These are phyloP conservation scores for Hymenochaete sp. DNA, from an alignment of 1,284 basidiomycete species.

Conservation along the genomic window DNA sequence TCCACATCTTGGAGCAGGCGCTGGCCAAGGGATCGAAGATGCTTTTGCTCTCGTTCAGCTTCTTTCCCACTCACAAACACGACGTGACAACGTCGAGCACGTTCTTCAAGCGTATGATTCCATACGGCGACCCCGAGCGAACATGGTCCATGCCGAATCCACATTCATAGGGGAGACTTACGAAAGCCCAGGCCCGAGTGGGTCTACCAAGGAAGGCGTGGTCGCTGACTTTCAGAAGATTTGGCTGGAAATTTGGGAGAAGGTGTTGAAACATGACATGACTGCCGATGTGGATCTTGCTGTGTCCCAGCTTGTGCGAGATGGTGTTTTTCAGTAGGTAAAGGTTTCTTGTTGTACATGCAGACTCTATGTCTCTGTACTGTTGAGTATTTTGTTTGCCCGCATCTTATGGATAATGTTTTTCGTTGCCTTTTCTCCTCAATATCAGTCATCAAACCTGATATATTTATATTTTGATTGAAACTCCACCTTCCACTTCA, in stretches of 20 bases:
- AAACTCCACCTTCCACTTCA: neutral
- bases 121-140: constrained; percentile 38
- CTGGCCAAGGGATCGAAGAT: constrained; percentile 58
- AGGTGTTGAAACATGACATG: no score
- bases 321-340: neutral
- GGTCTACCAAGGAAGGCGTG: constrained; percentile 19
- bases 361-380: neutral
- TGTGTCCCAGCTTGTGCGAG: neutral
- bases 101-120: constrained; percentile 38
- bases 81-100: constrained; percentile 35
- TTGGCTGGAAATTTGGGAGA: constrained; percentile 14
- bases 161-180: constrained; percentile 30
- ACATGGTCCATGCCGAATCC: constrained; percentile 36
- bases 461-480: neutral
- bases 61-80: constrained; percentile 38
- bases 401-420: neutral
- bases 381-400: neutral
- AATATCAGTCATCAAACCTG: neutral
- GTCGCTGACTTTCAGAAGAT: constrained; percentile 7
- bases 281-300: constrained; percentile 7
- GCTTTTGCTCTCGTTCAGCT: constrained; percentile 42
- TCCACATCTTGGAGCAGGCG: constrained; percentile 55
- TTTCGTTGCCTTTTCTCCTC: neutral
- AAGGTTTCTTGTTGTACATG: neutral
- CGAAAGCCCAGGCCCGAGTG: constrained; percentile 23